Evolutionary conservation across 306 rosid genomes (phyloP), one percentile per base, ranked within the genome.

Genomic region (Calophaca sinica): DNA sequence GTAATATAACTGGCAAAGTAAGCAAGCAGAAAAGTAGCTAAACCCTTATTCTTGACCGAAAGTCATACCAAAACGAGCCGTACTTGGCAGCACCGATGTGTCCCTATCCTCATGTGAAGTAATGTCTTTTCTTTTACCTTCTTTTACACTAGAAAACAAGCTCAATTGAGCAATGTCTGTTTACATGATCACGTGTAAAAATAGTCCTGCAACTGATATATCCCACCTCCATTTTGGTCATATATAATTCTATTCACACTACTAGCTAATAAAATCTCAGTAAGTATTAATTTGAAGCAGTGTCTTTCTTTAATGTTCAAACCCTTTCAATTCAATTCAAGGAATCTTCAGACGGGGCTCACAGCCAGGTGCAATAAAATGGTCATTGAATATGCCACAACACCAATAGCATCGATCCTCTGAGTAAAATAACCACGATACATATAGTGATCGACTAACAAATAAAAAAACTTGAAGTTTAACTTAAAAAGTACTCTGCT

Each of bases 41-140:
- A 82, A 38, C 54, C 62, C 58, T 67, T 72, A 61, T 51, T 60
- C 57, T 61, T 61, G 66, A 52, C 77, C 72, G 4, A 0, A 57
- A 76, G 69, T 75, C 50, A 45, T 52, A 54, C 54, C 60, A 57
- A 67, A 75, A 46, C 20, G 48, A 67, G 54, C 11, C 61, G 67
- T 60, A 82, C 81, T 54, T 68, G 12, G 33, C 36, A 42, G 60
- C 69, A 73, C 46, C 36, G 84, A 67, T 52, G 12, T 83, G 81
- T 86, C 85, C 74, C 77, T 80, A 55, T 83, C 83, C 49, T 72
- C 82, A 75, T 70, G 87, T 83, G 74, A 80, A 74, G 77, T 65
- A 70, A 62, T 74, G 79, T 71, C 60, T 55, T 52, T 70, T 81
- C 48, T 76, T 73, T 63, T 80, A 68, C 54, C 78, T 80, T 71